phyloP scores from a whole-genome alignment of 306 rosid species.

The Hippophae gyantsensis region DNA sequence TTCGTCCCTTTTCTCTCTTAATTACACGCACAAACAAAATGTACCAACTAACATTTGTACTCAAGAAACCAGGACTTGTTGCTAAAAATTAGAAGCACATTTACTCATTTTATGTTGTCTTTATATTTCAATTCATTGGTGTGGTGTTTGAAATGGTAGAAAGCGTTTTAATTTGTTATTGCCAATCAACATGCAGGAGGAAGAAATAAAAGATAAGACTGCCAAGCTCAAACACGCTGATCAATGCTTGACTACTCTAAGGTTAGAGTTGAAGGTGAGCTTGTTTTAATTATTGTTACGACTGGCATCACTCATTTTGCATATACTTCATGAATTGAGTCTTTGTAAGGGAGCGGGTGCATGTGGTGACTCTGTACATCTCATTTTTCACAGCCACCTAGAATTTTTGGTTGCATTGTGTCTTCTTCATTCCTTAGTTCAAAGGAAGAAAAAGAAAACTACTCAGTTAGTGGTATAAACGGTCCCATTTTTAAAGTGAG shows the following conservation, averaged over 20 bases:
- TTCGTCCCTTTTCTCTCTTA: not conserved
- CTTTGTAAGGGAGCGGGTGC: too few relatives aligned
- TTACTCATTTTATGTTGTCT: constrained; percentile 3
- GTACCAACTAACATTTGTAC: not conserved
- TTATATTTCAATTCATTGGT: not conserved
- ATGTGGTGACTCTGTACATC: too few relatives aligned
- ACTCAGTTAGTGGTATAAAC: too few relatives aligned
- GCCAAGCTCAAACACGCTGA: constrained; percentile 67
- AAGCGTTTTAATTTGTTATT: constrained; percentile 16
- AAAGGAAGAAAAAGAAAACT: too few relatives aligned
- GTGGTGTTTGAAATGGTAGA: not conserved
- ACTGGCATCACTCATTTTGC: too few relatives aligned
- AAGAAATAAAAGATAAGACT: constrained; percentile 58
- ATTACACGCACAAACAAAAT: too few relatives aligned
- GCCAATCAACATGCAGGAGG: constrained; percentile 51
- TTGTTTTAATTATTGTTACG: not conserved
- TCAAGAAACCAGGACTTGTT: not conserved
- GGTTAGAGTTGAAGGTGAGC: constrained; percentile 68
- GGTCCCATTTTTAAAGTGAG: too few relatives aligned
- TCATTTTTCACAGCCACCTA: too few relatives aligned
- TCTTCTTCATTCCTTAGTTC: too few relatives aligned
- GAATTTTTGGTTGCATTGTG: too few relatives aligned
- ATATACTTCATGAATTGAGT: too few relatives aligned
- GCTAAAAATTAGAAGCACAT: too few relatives aligned
- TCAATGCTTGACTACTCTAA: constrained; percentile 66